phyloP scores from a whole-genome alignment of 208 protist species.

The Trypanosoma mega region DNA sequence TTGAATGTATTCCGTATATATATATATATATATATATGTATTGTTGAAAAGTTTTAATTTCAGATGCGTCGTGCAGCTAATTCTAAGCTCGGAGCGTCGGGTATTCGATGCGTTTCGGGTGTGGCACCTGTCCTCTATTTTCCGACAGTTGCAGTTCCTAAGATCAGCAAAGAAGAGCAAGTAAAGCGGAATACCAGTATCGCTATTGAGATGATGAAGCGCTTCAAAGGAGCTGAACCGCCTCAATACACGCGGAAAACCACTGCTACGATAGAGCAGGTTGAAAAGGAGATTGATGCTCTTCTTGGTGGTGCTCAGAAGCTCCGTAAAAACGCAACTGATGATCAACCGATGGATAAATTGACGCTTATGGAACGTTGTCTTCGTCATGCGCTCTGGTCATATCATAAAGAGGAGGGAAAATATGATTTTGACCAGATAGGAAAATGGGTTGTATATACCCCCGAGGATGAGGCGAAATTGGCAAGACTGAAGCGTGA shows the following conservation, averaged over 20 bases:
- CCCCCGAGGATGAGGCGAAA: constrained; percentile 80
- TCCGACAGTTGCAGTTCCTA: constrained; percentile 35
- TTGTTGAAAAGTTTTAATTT: constrained; percentile 7
- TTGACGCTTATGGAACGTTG: constrained; percentile 89
- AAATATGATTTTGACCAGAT: constrained; percentile 86
- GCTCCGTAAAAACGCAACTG: constrained; percentile 61
- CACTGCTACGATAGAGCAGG: constrained; percentile 78
- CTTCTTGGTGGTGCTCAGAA: constrained; percentile 81
- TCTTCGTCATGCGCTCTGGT: constrained; percentile 90
- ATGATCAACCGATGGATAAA: constrained; percentile 92
- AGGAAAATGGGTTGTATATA: constrained; percentile 91
- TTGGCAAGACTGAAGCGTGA: constrained; percentile 76
- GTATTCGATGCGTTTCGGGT: constrained; percentile 71
- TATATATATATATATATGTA: constrained; percentile 4
- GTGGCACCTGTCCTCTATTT: constrained; percentile 90
- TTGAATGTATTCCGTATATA: background rate
- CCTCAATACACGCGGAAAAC: constrained; percentile 80
- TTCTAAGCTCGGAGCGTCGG: constrained; percentile 33
- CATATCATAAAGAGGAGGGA: constrained; percentile 91
- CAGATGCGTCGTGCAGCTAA: constrained; percentile 69
- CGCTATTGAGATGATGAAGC: constrained; percentile 88
- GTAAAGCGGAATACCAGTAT: constrained; percentile 88
- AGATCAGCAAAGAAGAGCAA: constrained; percentile 74
- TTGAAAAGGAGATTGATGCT: constrained; percentile 89
- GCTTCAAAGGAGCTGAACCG: constrained; percentile 77